Evolutionary conservation across 1,284 basidiomycete species (phyloP).

Genomic region (Apiotrichum domesticum): DNA sequence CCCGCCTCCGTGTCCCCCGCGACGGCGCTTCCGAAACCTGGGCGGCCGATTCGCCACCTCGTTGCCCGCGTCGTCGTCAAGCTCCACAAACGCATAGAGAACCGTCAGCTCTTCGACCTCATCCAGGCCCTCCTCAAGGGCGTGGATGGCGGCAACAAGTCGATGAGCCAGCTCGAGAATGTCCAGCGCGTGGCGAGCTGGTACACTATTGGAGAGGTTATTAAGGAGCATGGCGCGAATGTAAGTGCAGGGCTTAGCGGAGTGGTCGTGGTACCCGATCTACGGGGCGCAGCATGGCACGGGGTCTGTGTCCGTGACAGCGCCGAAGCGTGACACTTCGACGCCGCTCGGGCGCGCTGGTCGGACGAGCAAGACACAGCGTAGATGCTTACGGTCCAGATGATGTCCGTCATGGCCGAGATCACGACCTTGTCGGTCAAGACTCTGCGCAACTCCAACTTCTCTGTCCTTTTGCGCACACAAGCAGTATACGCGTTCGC

Average conservation of each 20-base stretch:
- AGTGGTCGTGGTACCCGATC: too few species aligned
- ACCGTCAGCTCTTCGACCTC: conserved; percentile 77
- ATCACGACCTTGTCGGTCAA: conserved; percentile 62
- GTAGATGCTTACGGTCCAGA: conserved; percentile 49
- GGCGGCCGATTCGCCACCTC: conserved; percentile 74
- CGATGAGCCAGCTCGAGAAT: conserved; percentile 53
- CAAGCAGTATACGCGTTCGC: conserved; percentile 71
- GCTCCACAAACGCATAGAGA: conserved; percentile 77
- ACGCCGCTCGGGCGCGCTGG: too few species aligned
- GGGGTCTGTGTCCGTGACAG: too few species aligned
- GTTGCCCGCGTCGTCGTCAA: conserved; percentile 69
- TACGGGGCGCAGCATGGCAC: too few species aligned
- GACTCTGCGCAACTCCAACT: conserved; percentile 60
- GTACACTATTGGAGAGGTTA: conserved; percentile 80
- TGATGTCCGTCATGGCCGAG: conserved; percentile 92
- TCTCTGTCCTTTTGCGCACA: conserved; percentile 72
- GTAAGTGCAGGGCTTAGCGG: conserved; percentile 48
- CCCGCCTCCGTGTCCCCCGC: conserved; percentile 17
- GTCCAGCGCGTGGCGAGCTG: conserved; percentile 56
- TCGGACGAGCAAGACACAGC: too few species aligned
- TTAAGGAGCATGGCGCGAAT: conserved; percentile 74
- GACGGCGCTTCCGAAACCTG: conserved; percentile 61
- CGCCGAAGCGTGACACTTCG: too few species aligned
- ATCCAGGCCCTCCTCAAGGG: conserved; percentile 71
- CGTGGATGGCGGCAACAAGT: conserved; percentile 48